Conservation (phyloP, 164 flowering plant genomes). For the Nymphaea thermarum region DNA sequence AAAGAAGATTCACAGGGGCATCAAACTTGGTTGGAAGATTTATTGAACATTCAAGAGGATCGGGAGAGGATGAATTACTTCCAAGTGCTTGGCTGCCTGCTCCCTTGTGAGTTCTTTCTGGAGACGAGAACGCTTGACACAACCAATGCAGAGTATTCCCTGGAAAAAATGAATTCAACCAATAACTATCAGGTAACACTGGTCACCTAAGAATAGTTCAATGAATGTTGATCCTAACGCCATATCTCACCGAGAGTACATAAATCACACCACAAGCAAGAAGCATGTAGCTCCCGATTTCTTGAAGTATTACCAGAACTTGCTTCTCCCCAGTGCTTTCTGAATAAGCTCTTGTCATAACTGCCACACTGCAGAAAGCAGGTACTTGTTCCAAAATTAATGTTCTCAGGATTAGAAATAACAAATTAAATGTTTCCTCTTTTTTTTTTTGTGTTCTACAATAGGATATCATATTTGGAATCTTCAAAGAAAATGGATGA, state of each 20-base stretch:
- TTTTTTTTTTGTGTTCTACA: too few relatives aligned
- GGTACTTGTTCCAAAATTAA: background rate
- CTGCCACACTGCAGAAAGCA: slow-evolving; percentile 63
- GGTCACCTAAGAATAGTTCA: background rate
- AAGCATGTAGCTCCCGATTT: slow-evolving; percentile 79
- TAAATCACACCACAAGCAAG: slow-evolving; percentile 74
- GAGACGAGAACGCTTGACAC: slow-evolving; percentile 72
- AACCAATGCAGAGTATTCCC: slow-evolving; percentile 82
- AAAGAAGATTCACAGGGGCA: background rate
- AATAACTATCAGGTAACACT: background rate
- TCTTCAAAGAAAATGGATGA: background rate
- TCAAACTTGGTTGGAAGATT: background rate
- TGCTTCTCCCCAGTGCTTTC: slow-evolving; percentile 21
- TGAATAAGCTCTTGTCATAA: slow-evolving; percentile 95
- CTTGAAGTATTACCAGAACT: slow-evolving; percentile 59
- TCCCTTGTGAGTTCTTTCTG: slow-evolving; percentile 54
- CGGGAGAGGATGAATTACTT: slow-evolving; percentile 29
- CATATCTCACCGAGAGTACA: slow-evolving; percentile 44
- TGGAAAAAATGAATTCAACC: slow-evolving; percentile 9
- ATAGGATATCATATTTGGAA: background rate
- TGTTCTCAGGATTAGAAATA: background rate
- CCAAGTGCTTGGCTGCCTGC: slow-evolving; percentile 71
- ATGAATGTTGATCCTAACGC: background rate
- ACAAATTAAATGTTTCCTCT: too few relatives aligned
- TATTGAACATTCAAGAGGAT: background rate